phyloP scores from a whole-genome alignment of 2,329 filamentous ascomycete species.

The Clarireedia paspali region DNA sequence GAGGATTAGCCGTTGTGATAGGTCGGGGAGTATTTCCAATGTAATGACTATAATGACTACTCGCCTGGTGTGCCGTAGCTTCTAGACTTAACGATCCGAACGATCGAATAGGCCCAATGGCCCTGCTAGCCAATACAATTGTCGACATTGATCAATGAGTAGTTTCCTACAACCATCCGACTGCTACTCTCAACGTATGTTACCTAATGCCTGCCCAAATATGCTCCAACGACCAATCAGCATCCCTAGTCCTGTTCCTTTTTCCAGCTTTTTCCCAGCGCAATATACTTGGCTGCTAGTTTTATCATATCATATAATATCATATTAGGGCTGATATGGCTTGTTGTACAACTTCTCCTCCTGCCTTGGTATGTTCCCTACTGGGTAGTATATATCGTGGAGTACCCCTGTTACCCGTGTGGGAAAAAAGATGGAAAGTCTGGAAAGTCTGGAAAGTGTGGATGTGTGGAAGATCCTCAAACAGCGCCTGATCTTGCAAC shows the following conservation, averaged over 20 bases:
- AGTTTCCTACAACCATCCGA: no score
- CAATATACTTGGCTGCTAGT: neutral
- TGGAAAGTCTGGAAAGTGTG: slow-evolving; percentile 5
- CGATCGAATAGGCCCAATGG: no score
- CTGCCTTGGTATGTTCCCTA: neutral
- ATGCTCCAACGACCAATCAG: no score
- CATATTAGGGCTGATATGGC: slow-evolving; percentile 27
- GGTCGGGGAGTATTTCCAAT: neutral
- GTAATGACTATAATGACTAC: no score
- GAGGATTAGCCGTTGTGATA: neutral
- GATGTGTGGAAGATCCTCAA: slow-evolving; percentile 27
- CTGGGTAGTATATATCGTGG: slow-evolving; percentile 14
- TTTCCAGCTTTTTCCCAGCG: no score
- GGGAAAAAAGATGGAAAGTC: no score
- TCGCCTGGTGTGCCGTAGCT: neutral
- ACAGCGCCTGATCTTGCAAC: slow-evolving; percentile 25
- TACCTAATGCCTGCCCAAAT: no score
- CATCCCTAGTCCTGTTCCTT: neutral
- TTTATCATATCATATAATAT: neutral
- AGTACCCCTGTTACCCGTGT: slow-evolving; percentile 13
- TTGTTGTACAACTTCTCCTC: slow-evolving; percentile 16
- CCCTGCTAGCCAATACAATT: no score
- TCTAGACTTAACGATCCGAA: no score
- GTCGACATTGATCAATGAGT: no score
- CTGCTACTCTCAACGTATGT: no score